Conservation (phyloP, 257 asterid species). For the Anisodus acutangulus region DNA sequence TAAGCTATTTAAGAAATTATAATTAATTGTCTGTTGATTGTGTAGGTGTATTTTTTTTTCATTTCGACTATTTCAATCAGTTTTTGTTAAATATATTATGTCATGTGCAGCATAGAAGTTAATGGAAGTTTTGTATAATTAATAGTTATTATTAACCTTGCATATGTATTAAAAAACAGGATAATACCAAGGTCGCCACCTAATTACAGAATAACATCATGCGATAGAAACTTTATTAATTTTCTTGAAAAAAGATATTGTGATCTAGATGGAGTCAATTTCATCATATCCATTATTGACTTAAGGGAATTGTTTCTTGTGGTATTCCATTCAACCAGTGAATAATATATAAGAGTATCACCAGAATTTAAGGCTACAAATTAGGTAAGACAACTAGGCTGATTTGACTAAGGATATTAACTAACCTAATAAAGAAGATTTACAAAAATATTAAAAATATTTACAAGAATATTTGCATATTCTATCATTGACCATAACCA, state of each 20-base stretch:
- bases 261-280: not conserved
- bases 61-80: not conserved
- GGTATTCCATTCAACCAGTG: no score
- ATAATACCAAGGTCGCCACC: slow-evolving; percentile 17
- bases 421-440: no score
- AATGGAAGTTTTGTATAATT: not conserved
- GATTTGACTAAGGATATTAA: no score
- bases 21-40: not conserved
- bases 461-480: no score
- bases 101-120: not conserved
- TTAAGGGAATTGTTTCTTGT: no score
- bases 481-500: no score
- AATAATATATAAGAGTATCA: no score
- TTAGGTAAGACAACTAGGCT: no score
- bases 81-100: not conserved
- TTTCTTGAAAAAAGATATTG: not conserved
- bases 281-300: not conserved
- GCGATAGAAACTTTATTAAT: not conserved
- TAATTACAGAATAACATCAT: slow-evolving; percentile 17
- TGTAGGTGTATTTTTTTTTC: not conserved
- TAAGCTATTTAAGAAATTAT: not conserved
- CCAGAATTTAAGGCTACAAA: no score
- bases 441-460: no score
- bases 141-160: not conserved
- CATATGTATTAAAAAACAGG: not conserved